Base-by-base conservation (phyloP, 208 protist species). In the Perkinsela sp. region DNA sequence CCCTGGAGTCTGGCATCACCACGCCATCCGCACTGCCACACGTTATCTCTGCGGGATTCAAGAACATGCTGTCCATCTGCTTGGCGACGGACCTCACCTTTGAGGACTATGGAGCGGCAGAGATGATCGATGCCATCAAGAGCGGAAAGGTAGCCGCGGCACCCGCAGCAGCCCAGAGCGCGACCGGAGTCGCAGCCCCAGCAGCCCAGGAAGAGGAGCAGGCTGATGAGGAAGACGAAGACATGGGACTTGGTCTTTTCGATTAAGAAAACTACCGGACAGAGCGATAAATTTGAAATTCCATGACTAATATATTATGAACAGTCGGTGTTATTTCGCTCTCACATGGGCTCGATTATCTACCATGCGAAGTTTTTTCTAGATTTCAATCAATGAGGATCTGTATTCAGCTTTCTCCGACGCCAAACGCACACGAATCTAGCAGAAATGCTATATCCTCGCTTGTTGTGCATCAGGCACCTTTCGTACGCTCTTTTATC, bases 41-140 rank as follows among this genome's bases (percentile, higher is more conserved):
- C 81, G 77, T 90, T 71, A 68, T 98, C 66, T 73, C 91, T 75
- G 90, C 95, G 78, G 93, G 80, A 69, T 97, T 96, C 93, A 96
- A 97, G 84, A 95, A 94, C 72, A 70, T 98, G 31, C 74, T 97
- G n/a, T 85, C 91, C 32, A 78, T 97, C 32, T 88, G 91, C 32
- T 69, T 97, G 70, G 94, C 74, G 48, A 95, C 94, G 29, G 85
- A 86, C 28, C 92, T 92, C 87, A 91, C 91, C 66, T 92, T 91
- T 81, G 77, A 85, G 66, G 79, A 84, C 73, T 80, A 76, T 71
- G 77, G 85, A 75, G 78, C 77, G 69, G 85, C 79, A 73, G 79
- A 90, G 74, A 79, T 95, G 73, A 85, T 93, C 74, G 83, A 93
- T 73, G 75, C 88, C 71, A 87, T 92, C 32, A 72, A 83, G 72